These are phyloP conservation scores for Fusarium odoratissimum DNA, from an alignment of 2,329 filamentous ascomycete genomes.

Conservation along the genomic window DNA sequence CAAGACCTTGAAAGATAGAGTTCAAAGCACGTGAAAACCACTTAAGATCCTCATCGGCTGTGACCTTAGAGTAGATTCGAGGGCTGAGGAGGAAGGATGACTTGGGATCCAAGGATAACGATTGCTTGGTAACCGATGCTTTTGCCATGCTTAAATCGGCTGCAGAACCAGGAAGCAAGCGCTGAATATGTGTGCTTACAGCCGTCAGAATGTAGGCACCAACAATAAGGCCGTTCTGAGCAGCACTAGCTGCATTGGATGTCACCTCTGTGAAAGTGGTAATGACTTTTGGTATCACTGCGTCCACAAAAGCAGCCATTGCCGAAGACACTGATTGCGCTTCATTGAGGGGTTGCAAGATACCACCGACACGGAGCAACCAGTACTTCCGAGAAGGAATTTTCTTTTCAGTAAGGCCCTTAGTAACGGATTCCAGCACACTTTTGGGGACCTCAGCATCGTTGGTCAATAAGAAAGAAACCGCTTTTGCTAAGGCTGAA, in stretches of 20 bases:
- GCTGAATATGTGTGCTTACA: conserved; percentile 67
- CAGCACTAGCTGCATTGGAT: conserved; percentile 80
- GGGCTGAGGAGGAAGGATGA: conserved; percentile 88
- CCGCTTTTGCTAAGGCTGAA: conserved; percentile 73
- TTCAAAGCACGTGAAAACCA: conserved; percentile 81
- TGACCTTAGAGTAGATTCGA: conserved; percentile 85
- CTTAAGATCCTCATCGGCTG: conserved; percentile 76
- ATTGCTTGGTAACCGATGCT: conserved; percentile 71
- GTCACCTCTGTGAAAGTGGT: conserved; percentile 82
- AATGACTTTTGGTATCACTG: conserved; percentile 65
- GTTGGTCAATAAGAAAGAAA: conserved; percentile 70
- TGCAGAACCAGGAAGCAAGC: conserved; percentile 65
- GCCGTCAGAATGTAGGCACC: conserved; percentile 80
- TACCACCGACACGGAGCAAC: conserved; percentile 78
- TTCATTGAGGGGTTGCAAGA: conserved; percentile 69
- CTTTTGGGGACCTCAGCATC: conserved; percentile 72
- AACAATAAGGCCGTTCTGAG: conserved; percentile 85
- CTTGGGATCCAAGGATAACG: conserved; percentile 78
- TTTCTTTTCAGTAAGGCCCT: conserved; percentile 89
- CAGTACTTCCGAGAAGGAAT: conserved; percentile 80
- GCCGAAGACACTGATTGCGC: conserved; percentile 58
- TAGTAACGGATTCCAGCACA: conserved; percentile 77
- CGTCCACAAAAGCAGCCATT: conserved; percentile 63
- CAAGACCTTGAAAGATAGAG: conserved; percentile 67
- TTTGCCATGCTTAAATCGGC: conserved; percentile 62